Evolutionary conservation across 164 flowering plant species (phyloP).

Genomic region (Houttuynia cordata): DNA sequence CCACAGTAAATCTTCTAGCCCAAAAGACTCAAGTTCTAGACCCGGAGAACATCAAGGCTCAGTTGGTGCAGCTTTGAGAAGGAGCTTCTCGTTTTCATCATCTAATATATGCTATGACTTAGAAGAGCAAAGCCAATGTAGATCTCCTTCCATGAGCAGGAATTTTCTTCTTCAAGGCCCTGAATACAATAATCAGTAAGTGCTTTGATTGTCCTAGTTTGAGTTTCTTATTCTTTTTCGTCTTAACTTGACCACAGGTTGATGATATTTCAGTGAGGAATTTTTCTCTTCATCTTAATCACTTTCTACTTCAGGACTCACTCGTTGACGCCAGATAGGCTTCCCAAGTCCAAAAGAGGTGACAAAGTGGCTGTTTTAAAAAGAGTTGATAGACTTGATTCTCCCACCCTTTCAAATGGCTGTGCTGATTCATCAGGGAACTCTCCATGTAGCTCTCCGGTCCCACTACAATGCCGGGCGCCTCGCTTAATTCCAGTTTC

Average conservation of each 20-base stretch:
- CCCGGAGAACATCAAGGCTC: conserved; percentile 24
- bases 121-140: conserved; percentile 21
- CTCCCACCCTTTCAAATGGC: conserved; percentile 23
- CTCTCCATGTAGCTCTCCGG: conserved; percentile 39
- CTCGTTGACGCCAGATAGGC: conserved; percentile 45
- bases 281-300: not conserved
- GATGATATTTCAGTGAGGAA: not conserved
- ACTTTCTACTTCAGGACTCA: conserved; percentile 17
- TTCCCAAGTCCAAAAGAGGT: conserved; percentile 13
- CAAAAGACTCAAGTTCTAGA: conserved; percentile 16
- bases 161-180: conserved; percentile 14
- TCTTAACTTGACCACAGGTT: not conserved
- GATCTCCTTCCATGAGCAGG: conserved; percentile 31
- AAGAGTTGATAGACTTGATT: conserved; percentile 21
- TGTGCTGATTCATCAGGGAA: conserved; percentile 33
- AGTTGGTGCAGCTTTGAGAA: conserved; percentile 38
- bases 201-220: not conserved
- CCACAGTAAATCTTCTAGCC: conserved; percentile 12
- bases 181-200: conserved; percentile 41
- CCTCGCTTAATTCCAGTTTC: conserved; percentile 31
- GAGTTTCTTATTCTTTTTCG: not conserved
- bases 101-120: conserved; percentile 24
- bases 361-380: conserved; percentile 12
- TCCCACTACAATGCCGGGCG: conserved; percentile 17
- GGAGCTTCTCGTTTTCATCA: conserved; percentile 74